These are phyloP conservation scores for Suillus brevipes DNA, from an alignment of 768 basidiomycete species.

Conservation along the genomic window DNA sequence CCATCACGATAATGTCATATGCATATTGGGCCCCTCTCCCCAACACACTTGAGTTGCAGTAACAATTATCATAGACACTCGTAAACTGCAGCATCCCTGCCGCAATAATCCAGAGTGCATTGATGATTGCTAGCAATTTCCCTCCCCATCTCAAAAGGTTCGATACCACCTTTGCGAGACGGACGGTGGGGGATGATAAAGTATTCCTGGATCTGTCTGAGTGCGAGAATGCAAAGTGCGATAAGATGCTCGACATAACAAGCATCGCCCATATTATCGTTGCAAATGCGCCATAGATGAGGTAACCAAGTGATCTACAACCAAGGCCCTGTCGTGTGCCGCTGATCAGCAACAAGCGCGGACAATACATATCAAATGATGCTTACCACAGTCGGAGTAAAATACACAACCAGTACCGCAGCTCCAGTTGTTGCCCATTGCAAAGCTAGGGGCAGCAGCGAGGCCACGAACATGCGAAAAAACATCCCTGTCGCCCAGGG, in stretches of 20 bases:
- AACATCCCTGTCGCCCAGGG: slow-evolving; percentile 22
- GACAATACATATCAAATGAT: neutral
- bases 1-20: slow-evolving; percentile 29
- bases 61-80: slow-evolving; percentile 24
- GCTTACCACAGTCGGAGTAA: slow-evolving; percentile 26
- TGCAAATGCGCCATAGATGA: slow-evolving; percentile 30
- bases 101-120: slow-evolving; percentile 21
- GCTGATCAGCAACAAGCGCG: neutral
- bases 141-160: slow-evolving; percentile 18
- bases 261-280: slow-evolving; percentile 33
- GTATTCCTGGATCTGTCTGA: neutral
- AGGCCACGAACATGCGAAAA: slow-evolving; percentile 22
- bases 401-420: slow-evolving; percentile 24
- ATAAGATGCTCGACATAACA: slow-evolving; percentile 29
- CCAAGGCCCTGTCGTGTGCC: slow-evolving; percentile 28
- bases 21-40: slow-evolving; percentile 18
- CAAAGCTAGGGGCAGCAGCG: slow-evolving; percentile 20
- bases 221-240: slow-evolving; percentile 17
- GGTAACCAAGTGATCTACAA: slow-evolving; percentile 35
- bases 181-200: neutral
- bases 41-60: slow-evolving; percentile 25
- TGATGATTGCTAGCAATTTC: slow-evolving; percentile 22
- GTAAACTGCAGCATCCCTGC: slow-evolving; percentile 27
- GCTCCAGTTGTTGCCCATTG: slow-evolving; percentile 31
- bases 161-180: slow-evolving; percentile 8